A percentile compares a stretch with the other conserved stretches of the same genome.
Evolutionary conservation across 352 stramenopile species (phyloP).

Genomic region (Phytophthora fragariaefolia): DNA sequence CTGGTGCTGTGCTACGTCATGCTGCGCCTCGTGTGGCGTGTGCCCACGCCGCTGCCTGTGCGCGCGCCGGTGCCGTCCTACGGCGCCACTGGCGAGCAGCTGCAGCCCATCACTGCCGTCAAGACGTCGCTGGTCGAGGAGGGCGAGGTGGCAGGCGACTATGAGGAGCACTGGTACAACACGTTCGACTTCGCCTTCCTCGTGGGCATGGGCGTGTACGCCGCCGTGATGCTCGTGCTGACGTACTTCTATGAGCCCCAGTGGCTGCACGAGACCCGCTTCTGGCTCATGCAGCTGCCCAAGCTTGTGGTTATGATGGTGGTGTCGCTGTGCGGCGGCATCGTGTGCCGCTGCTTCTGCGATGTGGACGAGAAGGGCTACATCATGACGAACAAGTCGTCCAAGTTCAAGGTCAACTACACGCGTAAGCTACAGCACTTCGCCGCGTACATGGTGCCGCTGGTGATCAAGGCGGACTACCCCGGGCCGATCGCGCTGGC

Average conservation of each 20-base stretch:
- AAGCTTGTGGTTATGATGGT: constrained; percentile 82
- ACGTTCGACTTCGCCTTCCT: constrained; percentile 76
- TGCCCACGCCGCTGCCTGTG: constrained; percentile 47
- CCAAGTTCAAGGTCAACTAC: constrained; percentile 90
- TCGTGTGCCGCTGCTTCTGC: constrained; percentile 84
- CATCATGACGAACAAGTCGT: constrained; percentile 88
- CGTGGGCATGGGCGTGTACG: constrained; percentile 61
- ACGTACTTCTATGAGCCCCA: constrained; percentile 64
- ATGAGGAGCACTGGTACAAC: constrained; percentile 53
- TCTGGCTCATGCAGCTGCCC: constrained; percentile 76
- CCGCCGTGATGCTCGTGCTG: constrained; percentile 54
- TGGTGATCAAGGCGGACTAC: constrained; percentile 78
- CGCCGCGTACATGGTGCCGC: constrained; percentile 81
- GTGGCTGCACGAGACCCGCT: constrained; percentile 53
- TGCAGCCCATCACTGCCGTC: constrained; percentile 46
- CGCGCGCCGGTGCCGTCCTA: constrained; percentile 52
- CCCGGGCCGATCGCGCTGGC: constrained; percentile 66
- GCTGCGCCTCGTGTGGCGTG: constrained; percentile 70
- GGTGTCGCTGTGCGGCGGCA: constrained; percentile 70
- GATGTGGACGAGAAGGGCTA: constrained; percentile 83
- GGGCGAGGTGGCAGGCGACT: constrained; percentile 68
- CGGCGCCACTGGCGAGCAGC: constrained; percentile 42
- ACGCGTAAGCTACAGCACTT: constrained; percentile 88
- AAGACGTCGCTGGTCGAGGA: constrained; percentile 71
- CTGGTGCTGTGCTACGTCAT: constrained; percentile 70